Conservation (phyloP, 495 filamentous ascomycete genomes). For the Penicillium soppii region DNA sequence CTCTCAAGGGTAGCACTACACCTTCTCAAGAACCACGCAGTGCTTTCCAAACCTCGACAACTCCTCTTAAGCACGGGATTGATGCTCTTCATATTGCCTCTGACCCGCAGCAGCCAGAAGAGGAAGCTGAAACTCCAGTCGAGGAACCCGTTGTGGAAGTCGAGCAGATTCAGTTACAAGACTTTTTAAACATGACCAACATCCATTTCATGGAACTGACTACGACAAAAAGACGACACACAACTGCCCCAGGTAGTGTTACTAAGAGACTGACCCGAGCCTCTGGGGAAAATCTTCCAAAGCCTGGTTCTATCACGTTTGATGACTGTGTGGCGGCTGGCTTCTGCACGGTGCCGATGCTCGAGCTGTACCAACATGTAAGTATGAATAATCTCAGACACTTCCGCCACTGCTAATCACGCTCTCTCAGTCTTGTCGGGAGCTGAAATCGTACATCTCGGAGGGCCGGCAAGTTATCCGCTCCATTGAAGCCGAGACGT, state of each 20-base stretch:
- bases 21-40: slow-evolving; percentile 28
- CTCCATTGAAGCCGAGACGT: slow-evolving; percentile 83
- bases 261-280: slow-evolving; percentile 36
- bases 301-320: slow-evolving; percentile 45
- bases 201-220: slow-evolving; percentile 96
- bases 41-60: slow-evolving; percentile 17
- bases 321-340: slow-evolving; percentile 83
- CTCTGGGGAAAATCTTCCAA: slow-evolving; percentile 46
- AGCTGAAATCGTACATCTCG: slow-evolving; percentile 91
- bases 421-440: slow-evolving; percentile 70
- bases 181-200: slow-evolving; percentile 91
- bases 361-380: slow-evolving; percentile 92
- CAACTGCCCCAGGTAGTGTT: slow-evolving; percentile 60
- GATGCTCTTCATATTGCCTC: slow-evolving; percentile 25
- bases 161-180: slow-evolving; percentile 79
- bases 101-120: slow-evolving; percentile 19
- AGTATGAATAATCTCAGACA: slow-evolving; percentile 27
- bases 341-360: slow-evolving; percentile 86
- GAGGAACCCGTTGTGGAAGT: slow-evolving; percentile 38
- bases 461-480: slow-evolving; percentile 84
- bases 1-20: slow-evolving; percentile 35
- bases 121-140: slow-evolving; percentile 14
- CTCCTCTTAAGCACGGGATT: slow-evolving; percentile 25
- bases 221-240: slow-evolving; percentile 88
- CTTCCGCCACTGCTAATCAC: slow-evolving; percentile 29